Conservation (phyloP, 2,329 filamentous ascomycete species). For the Boeremia lycopersici region DNA sequence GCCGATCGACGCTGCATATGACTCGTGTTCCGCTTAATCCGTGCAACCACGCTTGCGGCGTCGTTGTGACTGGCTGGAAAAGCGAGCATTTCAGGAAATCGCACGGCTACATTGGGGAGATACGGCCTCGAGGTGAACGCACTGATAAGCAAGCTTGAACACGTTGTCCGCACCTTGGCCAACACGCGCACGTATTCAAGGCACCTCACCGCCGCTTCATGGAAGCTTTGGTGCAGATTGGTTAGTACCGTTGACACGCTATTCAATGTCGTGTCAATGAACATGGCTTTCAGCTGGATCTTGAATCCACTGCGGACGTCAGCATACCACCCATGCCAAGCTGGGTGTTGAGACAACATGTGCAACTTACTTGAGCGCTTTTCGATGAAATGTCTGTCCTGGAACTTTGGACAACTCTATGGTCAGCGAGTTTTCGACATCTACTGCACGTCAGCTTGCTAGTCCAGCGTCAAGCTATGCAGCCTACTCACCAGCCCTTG, state of each 20-base stretch:
- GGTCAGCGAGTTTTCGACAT: conserved; percentile 74
- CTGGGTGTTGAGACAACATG: neutral
- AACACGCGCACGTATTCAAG: conserved; percentile 67
- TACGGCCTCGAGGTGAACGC: conserved; percentile 36
- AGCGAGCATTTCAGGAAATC: conserved; percentile 20
- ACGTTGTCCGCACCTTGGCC: conserved; percentile 61
- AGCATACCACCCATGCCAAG: conserved; percentile 1
- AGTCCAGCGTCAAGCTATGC: neutral
- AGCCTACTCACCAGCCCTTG: conserved; percentile 53
- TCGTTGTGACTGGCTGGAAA: conserved; percentile 18
- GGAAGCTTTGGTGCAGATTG: conserved; percentile 78
- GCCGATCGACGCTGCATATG: conserved; percentile 23
- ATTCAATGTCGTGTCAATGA: conserved; percentile 82
- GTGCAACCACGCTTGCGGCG: conserved; percentile 11
- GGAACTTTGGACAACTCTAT: conserved; percentile 75
- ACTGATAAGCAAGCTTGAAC: conserved; percentile 65
- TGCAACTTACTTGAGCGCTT: conserved; percentile 67
- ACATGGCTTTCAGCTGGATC: conserved; percentile 83
- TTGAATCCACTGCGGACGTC: conserved; percentile 66
- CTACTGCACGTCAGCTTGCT: conserved; percentile 40
- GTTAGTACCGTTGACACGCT: conserved; percentile 67
- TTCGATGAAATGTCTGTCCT: conserved; percentile 79
- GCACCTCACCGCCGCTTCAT: conserved; percentile 78
- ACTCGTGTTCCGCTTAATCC: conserved; percentile 21
- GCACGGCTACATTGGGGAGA: conserved; percentile 14